Evolutionary conservation across 1,139 yeast genomes (phyloP).

Genomic region (Yamadazyma jaroonii): DNA sequence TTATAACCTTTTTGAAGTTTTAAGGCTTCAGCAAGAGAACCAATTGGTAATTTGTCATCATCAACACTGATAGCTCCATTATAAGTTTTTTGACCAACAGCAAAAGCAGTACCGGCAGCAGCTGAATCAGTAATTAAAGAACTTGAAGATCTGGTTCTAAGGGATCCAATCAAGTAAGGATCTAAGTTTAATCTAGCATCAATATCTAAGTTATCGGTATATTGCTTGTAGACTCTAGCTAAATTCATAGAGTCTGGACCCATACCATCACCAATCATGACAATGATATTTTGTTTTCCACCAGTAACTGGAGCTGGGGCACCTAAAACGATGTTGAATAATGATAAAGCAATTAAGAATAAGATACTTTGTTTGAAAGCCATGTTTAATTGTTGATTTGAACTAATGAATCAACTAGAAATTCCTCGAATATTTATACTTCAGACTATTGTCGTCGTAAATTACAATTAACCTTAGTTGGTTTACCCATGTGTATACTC

Average conservation of each 20-base stretch:
- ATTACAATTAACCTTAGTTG: no score
- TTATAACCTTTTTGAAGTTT: slow-evolving; percentile 63
- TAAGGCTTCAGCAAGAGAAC: slow-evolving; percentile 80
- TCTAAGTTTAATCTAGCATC: slow-evolving; percentile 58
- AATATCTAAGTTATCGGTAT: slow-evolving; percentile 47
- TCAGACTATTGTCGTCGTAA: no score
- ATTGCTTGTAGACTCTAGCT: slow-evolving; percentile 69
- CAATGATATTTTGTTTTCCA: slow-evolving; percentile 54
- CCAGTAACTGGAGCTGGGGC: slow-evolving; percentile 1
- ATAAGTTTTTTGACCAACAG: slow-evolving; percentile 75
- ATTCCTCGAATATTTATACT: no score
- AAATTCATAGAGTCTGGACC: slow-evolving; percentile 81
- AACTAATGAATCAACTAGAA: no score
- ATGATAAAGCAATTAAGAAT: slow-evolving; percentile 10
- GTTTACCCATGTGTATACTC: no score
- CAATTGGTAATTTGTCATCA: slow-evolving; percentile 63
- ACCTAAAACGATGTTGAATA: slow-evolving; percentile 6
- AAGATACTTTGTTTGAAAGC: slow-evolving; percentile 9
- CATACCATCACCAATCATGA: slow-evolving; percentile 91
- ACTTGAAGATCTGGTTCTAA: slow-evolving; percentile 70
- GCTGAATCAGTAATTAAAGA: slow-evolving; percentile 86
- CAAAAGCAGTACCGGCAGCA: slow-evolving; percentile 91
- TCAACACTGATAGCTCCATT: slow-evolving; percentile 84
- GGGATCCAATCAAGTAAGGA: slow-evolving; percentile 65
- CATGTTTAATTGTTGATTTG: slow-evolving; percentile 1